Conservation (phyloP, 768 basidiomycete genomes). For the Kwoniella sp. region DNA sequence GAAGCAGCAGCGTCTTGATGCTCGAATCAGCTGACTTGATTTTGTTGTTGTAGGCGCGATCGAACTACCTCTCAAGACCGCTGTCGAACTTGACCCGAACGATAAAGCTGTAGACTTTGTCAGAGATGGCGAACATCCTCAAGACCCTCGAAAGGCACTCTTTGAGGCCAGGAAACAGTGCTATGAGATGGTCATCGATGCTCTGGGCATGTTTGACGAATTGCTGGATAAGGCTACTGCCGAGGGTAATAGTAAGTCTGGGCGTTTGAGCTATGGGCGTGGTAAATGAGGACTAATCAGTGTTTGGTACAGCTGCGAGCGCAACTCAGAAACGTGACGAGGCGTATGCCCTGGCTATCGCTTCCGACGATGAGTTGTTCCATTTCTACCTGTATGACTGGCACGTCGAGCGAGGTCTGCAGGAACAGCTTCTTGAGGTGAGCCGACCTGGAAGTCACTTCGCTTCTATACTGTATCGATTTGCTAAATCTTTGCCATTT, state of each 20-base stretch:
- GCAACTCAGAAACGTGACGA: slow-evolving; percentile 74
- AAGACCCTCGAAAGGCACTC: slow-evolving; percentile 65
- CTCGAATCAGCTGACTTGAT: too few species aligned
- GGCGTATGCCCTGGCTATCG: slow-evolving; percentile 83
- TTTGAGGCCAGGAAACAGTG: slow-evolving; percentile 70
- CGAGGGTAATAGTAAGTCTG: slow-evolving; percentile 29
- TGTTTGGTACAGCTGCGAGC: slow-evolving; percentile 2
- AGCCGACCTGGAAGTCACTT: slow-evolving; percentile 37
- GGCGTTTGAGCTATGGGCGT: neutral
- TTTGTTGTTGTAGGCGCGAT: slow-evolving; percentile 66
- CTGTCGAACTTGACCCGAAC: slow-evolving; percentile 73
- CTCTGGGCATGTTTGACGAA: slow-evolving; percentile 76
- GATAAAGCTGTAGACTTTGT: slow-evolving; percentile 66
- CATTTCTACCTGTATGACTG: slow-evolving; percentile 94
- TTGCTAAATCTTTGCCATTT: slow-evolving; percentile 8
- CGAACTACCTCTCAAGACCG: slow-evolving; percentile 80
- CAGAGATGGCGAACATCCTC: slow-evolving; percentile 64
- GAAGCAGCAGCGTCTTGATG: neutral
- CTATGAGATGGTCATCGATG: slow-evolving; percentile 81
- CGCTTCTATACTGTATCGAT: too few species aligned
- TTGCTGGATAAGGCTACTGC: slow-evolving; percentile 58
- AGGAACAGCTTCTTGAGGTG: slow-evolving; percentile 89
- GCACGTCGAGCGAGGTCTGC: slow-evolving; percentile 75
- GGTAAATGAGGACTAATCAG: neutral
- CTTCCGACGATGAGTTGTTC: slow-evolving; percentile 86